phyloP scores from a whole-genome alignment of 192 early-diverging fungal genomes.

The Linnemannia hyalina region DNA sequence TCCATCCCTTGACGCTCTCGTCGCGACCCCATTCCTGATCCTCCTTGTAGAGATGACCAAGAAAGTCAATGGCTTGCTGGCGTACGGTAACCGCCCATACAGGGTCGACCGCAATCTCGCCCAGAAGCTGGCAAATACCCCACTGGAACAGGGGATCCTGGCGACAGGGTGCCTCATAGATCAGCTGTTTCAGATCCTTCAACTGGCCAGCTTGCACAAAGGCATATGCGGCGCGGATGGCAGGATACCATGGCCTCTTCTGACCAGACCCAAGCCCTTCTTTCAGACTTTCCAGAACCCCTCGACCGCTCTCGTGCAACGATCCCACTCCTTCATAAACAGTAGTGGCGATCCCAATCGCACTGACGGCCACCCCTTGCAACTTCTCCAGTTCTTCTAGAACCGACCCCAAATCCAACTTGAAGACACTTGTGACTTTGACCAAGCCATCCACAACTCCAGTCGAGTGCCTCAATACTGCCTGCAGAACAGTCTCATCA shows the following conservation, averaged over 20 bases:
- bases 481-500: not conserved
- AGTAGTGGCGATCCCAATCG: not conserved
- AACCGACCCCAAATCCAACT: not conserved
- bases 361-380: not conserved
- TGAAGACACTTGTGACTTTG: not conserved
- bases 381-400: not conserved
- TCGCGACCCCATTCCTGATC: not conserved
- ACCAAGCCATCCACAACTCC: not conserved
- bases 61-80: not conserved
- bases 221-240: not conserved
- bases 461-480: not conserved
- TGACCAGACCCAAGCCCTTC: not conserved
- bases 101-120: not conserved
- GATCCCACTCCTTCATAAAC: not conserved
- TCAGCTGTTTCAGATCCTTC: not conserved
- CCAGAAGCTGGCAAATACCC: conserved; percentile 4
- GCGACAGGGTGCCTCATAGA: not conserved
- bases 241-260: not conserved
- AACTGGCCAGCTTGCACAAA: not conserved
- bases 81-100: not conserved
- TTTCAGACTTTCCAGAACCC: not conserved
- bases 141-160: not conserved
- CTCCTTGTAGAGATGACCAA: not conserved
- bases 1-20: not conserved
- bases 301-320: not conserved